A percentile compares a stretch with the other conserved stretches of the same genome.
phyloP scores from a whole-genome alignment of 805 yeast genomes.

The Suhomyces canberraensis region DNA sequence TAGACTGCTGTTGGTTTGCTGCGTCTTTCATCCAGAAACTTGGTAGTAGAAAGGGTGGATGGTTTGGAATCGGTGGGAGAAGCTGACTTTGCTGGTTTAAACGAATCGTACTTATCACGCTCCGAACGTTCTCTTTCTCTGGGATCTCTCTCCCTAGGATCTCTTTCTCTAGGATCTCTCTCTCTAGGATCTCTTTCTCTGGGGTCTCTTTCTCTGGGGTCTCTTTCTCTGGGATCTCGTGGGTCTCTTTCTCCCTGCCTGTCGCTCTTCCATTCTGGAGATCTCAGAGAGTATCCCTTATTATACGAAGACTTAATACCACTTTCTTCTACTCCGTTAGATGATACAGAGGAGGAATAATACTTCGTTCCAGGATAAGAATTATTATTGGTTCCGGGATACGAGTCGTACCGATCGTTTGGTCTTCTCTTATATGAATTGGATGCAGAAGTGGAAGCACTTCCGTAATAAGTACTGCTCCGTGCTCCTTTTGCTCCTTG shows the following conservation, averaged over 20 bases:
- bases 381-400: conserved; percentile 13
- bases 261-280: conserved; percentile 2
- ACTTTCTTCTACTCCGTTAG: conserved; percentile 4
- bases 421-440: conserved; percentile 13
- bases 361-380: conserved; percentile 14
- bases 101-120: conserved; percentile 1
- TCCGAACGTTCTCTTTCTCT: too few species aligned
- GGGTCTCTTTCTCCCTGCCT: neutral
- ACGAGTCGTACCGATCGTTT: conserved; percentile 20
- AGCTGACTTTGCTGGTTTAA: neutral
- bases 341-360: conserved; percentile 6
- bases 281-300: conserved; percentile 1
- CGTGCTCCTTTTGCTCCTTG: neutral
- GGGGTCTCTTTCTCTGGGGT: too few species aligned
- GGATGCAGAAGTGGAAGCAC: conserved; percentile 3
- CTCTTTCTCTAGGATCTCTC: too few species aligned
- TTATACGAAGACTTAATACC: conserved; percentile 1
- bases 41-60: conserved; percentile 6
- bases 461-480: conserved; percentile 7
- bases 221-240: too few species aligned
- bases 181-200: too few species aligned
- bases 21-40: conserved; percentile 10
- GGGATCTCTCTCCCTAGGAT: too few species aligned
- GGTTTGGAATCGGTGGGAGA: conserved; percentile 1
- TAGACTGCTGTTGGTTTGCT: conserved; percentile 5